A percentile compares a stretch with the other conserved stretches of the same genome.
Evolutionary conservation across 805 yeast genomes (phyloP).

Genomic region (Hanseniaspora thailandica): DNA sequence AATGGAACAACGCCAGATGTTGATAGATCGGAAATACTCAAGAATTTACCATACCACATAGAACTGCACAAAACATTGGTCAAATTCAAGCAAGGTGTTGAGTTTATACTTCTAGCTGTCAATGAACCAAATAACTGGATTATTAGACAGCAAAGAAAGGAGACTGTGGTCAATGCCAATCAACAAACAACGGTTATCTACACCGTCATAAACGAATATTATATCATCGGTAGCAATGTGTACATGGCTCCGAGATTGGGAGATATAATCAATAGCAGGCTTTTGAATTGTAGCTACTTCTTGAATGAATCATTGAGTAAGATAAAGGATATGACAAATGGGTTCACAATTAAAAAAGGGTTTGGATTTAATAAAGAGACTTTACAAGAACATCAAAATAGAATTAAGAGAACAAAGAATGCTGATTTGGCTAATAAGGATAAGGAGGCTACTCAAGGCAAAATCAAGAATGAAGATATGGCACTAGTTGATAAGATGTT

Average conservation of each 20-base stretch:
- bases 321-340: conserved; percentile 36
- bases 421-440: background rate
- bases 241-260: conserved; percentile 78
- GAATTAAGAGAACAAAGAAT: background rate
- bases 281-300: conserved; percentile 38
- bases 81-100: conserved; percentile 67
- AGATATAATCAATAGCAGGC: conserved; percentile 59
- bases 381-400: conserved; percentile 5
- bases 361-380: conserved; percentile 20
- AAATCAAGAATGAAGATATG: background rate
- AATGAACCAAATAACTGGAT: conserved; percentile 92
- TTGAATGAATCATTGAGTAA: conserved; percentile 38
- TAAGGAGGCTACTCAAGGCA: background rate
- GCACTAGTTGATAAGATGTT: conserved; percentile 5
- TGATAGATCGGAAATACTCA: conserved; percentile 18
- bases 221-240: conserved; percentile 81
- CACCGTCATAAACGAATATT: conserved; percentile 52
- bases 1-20: conserved; percentile 15
- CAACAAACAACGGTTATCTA: conserved; percentile 34
- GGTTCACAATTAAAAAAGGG: conserved; percentile 53
- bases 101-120: conserved; percentile 61
- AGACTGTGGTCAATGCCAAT: conserved; percentile 30
- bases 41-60: conserved; percentile 25
- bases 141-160: conserved; percentile 65
- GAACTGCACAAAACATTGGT: conserved; percentile 46